These are phyloP conservation scores for Colletotrichum eremochloae DNA, from an alignment of 2,329 filamentous ascomycete genomes.

Conservation along the genomic window DNA sequence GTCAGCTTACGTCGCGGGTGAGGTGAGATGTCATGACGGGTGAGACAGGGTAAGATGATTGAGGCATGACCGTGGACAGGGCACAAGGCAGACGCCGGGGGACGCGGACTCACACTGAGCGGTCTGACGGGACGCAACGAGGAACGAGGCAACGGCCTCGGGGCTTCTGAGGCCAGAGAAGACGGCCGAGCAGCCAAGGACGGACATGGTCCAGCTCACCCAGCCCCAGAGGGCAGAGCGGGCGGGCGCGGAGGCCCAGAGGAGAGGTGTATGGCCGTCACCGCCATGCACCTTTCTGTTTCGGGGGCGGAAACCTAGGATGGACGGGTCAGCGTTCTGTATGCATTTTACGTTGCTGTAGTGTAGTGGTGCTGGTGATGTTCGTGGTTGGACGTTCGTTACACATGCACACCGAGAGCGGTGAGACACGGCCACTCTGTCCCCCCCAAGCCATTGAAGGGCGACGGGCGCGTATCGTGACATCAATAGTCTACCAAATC, in stretches of 20 bases:
- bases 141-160: slow-evolving; percentile 35
- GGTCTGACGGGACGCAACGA: slow-evolving; percentile 27
- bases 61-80: not conserved
- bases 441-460: not conserved
- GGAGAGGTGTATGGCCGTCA: slow-evolving; percentile 56
- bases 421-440: not conserved
- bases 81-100: slow-evolving; percentile 9
- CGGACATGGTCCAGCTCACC: slow-evolving; percentile 58
- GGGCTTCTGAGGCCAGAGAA: slow-evolving; percentile 44
- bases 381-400: not conserved
- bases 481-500: not conserved
- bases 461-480: not conserved
- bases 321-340: not conserved
- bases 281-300: slow-evolving; percentile 50
- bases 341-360: not conserved
- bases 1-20: slow-evolving; percentile 11
- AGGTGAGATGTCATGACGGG: not conserved
- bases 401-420: slow-evolving; percentile 8
- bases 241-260: slow-evolving; percentile 46
- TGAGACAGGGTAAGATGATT: not conserved
- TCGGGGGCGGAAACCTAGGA: slow-evolving; percentile 38
- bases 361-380: not conserved
- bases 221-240: slow-evolving; percentile 54
- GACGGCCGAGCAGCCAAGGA: slow-evolving; percentile 54
- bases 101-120: slow-evolving; percentile 31